phyloP scores from a whole-genome alignment of 2,329 filamentous ascomycete species.

The Penicillium thymicola region DNA sequence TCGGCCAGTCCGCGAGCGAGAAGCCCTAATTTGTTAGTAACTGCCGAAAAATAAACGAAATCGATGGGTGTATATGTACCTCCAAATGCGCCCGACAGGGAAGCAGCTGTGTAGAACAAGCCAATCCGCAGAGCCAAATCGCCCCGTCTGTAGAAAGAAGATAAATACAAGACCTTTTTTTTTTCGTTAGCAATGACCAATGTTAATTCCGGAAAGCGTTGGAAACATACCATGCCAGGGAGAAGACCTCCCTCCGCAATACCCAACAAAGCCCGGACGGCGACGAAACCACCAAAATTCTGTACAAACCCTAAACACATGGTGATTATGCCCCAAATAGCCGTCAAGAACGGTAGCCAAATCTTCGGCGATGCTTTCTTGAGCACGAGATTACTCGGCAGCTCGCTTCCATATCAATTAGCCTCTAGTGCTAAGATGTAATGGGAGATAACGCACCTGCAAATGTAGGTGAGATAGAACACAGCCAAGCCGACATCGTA shows the following conservation, averaged over 20 bases:
- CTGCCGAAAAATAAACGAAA: not conserved
- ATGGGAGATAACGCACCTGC: slow-evolving; percentile 45
- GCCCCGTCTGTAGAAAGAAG: slow-evolving; percentile 57
- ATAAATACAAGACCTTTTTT: slow-evolving; percentile 60
- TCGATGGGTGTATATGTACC: slow-evolving; percentile 33
- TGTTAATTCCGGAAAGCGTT: not conserved
- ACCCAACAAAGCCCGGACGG: slow-evolving; percentile 60
- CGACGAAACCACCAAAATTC: slow-evolving; percentile 54
- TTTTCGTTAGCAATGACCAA: slow-evolving; percentile 9
- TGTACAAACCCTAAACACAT: slow-evolving; percentile 40
- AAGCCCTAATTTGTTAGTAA: slow-evolving; percentile 41
- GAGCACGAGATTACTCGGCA: slow-evolving; percentile 63
- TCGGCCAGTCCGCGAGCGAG: slow-evolving; percentile 59
- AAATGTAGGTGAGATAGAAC: slow-evolving; percentile 59
- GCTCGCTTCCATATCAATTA: slow-evolving; percentile 47
- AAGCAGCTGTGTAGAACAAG: slow-evolving; percentile 66
- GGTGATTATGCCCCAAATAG: slow-evolving; percentile 58
- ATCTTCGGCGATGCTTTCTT: slow-evolving; percentile 60
- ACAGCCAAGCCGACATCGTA: slow-evolving; percentile 64
- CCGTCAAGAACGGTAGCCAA: slow-evolving; percentile 58
- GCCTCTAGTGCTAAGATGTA: not conserved
- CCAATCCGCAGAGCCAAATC: slow-evolving; percentile 63
- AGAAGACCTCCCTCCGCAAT: slow-evolving; percentile 63
- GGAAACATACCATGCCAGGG: slow-evolving; percentile 57
- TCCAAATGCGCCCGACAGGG: slow-evolving; percentile 62